Percentiles rank a stretch among this genome's conserved stretches.
phyloP scores from a whole-genome alignment of 352 stramenopile species.

The Chrysophaeum taylorii region DNA sequence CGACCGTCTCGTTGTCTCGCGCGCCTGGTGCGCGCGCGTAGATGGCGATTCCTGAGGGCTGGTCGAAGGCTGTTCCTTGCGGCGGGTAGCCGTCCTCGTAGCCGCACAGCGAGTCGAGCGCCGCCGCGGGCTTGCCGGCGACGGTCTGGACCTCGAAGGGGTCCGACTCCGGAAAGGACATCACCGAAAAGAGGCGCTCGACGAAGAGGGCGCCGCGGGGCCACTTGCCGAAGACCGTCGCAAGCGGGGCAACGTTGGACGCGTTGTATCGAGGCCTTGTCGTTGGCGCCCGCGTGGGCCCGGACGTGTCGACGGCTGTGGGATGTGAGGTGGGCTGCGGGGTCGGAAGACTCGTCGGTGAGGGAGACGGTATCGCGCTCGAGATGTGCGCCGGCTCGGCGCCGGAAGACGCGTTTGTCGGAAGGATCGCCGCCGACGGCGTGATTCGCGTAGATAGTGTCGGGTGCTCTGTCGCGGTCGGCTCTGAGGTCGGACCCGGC shows the following conservation, averaged over 20 bases:
- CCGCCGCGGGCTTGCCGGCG: slow-evolving; percentile 61
- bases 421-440: background rate
- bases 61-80: slow-evolving; percentile 41
- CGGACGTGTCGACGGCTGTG: background rate
- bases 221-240: background rate
- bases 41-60: slow-evolving; percentile 51
- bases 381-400: background rate
- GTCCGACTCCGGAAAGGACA: slow-evolving; percentile 33
- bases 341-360: slow-evolving; percentile 6
- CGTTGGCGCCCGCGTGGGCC: slow-evolving; percentile 2
- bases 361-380: too few relatives aligned
- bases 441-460: too few relatives aligned
- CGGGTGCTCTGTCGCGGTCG: too few relatives aligned
- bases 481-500: too few relatives aligned
- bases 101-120: slow-evolving; percentile 68
- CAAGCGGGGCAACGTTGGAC: background rate
- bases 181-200: slow-evolving; percentile 23
- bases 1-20: slow-evolving; percentile 48
- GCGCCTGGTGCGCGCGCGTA: slow-evolving; percentile 48
- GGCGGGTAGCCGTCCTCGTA: slow-evolving; percentile 67
- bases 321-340: background rate
- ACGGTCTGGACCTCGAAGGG: slow-evolving; percentile 75
- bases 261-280: background rate
- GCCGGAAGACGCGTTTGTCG: background rate
- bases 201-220: background rate